Evolutionary conservation across 1,139 yeast genomes (phyloP), one percentile per base, ranked within the genome.

Genomic region (Pichia sp.): DNA sequence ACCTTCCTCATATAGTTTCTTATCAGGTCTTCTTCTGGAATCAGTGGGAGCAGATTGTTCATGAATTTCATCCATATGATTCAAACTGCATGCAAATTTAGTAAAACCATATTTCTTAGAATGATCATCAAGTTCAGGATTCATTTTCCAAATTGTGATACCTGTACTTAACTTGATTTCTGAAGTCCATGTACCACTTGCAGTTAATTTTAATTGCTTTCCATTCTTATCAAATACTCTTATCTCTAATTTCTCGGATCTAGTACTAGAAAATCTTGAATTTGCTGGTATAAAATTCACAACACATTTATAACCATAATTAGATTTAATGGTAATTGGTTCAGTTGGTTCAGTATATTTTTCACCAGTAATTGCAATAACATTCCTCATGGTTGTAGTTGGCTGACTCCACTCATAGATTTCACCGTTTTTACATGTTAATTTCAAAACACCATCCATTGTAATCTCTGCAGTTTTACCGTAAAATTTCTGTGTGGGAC

Each of bases 401-500:
- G 98, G 96, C 52, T 82, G 91, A 17, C 67, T 60, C 91, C 95
- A 91, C 46, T 77, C 74, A 56, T 78, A 84, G 5, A 71, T 69
- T 54, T 84, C 95, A 4, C 89, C 89, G 0, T 84, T 71, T 9
- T 63, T 46, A 36, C 79, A 67, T 2, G 70, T 68, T 38, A 88
- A 66, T 37, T 71, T 71, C 5, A 81, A 66, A 12, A 65, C 65
- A 31, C 98, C 98, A 40, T 74, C 77, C 48, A 86, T 85, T 37
- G 74, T 73, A 44, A 91, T 68, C 60, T 91, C 97, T 12, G 86
- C 77, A 33, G 88, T 81, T 62, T 91, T 91, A 40, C 97, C 97
- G 95, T 96, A 91, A 54, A 85, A 86, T 59, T 86, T 88, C 54
- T 89, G 96, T 24, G 77, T 73, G 0, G 98, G 97, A 25, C 79